These are phyloP conservation scores for Triangularia verruculosa DNA, from an alignment of 2,329 filamentous ascomycete genomes.

Conservation along the genomic window DNA sequence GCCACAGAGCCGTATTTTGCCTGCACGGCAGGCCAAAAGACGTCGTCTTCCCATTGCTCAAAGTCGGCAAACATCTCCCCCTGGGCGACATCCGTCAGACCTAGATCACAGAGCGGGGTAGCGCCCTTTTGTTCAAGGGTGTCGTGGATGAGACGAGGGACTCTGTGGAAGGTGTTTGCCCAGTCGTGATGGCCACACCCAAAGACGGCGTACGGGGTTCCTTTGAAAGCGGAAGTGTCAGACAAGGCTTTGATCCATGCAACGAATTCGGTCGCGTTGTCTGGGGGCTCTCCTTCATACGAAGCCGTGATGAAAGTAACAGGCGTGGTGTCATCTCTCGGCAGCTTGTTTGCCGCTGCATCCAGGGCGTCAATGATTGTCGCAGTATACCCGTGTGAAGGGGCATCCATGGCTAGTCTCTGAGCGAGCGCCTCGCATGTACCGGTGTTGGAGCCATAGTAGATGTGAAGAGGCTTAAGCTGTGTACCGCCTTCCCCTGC, in stretches of 20 bases:
- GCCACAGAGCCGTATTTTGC: constrained; percentile 37
- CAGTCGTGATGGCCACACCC: constrained; percentile 59
- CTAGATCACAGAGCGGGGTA: constrained; percentile 46
- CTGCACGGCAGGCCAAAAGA: constrained; percentile 49
- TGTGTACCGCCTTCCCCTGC: neutral
- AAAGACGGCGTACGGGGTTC: constrained; percentile 65
- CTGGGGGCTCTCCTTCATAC: constrained; percentile 72
- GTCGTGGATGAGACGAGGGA: constrained; percentile 62
- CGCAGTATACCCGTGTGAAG: constrained; percentile 57
- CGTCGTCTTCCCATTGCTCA: constrained; percentile 63
- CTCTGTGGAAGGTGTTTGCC: constrained; percentile 61
- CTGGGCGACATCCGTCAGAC: constrained; percentile 57
- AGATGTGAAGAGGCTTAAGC: constrained; percentile 56
- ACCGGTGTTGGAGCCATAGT: constrained; percentile 72
- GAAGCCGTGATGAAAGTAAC: constrained; percentile 66
- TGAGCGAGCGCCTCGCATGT: constrained; percentile 71
- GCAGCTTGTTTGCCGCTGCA: constrained; percentile 57
- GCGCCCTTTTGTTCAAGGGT: constrained; percentile 50
- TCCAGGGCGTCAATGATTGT: constrained; percentile 57
- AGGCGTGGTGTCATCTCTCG: constrained; percentile 51
- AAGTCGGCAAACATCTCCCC: constrained; percentile 67
- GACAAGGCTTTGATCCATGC: constrained; percentile 60
- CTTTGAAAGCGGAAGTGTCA: constrained; percentile 47
- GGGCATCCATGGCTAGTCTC: constrained; percentile 57
- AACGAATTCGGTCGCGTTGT: constrained; percentile 68